These are phyloP conservation scores for Phytophthora crassamura DNA, from an alignment of 352 stramenopile species.

Conservation along the genomic window DNA sequence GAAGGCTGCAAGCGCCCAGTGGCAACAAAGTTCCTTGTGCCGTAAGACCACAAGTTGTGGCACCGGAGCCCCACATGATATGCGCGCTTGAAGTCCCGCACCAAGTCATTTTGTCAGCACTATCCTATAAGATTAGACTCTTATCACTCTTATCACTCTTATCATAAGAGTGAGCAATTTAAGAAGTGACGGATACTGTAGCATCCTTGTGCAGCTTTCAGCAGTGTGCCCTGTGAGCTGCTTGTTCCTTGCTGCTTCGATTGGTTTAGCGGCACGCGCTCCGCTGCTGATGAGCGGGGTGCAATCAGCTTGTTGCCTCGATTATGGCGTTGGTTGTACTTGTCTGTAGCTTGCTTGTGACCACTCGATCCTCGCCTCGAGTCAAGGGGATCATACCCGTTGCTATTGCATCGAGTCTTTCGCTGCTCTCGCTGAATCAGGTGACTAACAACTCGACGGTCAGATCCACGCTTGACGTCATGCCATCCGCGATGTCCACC, in stretches of 20 bases:
- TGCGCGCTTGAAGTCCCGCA: too few relatives aligned
- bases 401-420: constrained; percentile 25
- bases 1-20: too few relatives aligned
- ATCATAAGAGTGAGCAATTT: too few relatives aligned
- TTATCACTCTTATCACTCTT: too few relatives aligned
- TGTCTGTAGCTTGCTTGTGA: not conserved
- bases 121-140: too few relatives aligned
- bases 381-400: not conserved
- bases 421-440: constrained; percentile 9
- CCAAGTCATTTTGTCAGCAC: too few relatives aligned
- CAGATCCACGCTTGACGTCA: constrained; percentile 9
- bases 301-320: not conserved
- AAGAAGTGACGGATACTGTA: too few relatives aligned
- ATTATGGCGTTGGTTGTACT: not conserved
- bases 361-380: not conserved
- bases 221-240: too few relatives aligned
- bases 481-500: constrained; percentile 14
- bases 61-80: too few relatives aligned
- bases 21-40: too few relatives aligned
- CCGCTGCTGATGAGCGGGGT: not conserved
- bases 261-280: constrained; percentile 16
- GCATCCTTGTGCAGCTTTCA: too few relatives aligned
- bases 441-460: constrained; percentile 15
- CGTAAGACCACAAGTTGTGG: too few relatives aligned
- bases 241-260: not conserved